phyloP scores from a whole-genome alignment of 208 protist species.

The Phytomonas francai region DNA sequence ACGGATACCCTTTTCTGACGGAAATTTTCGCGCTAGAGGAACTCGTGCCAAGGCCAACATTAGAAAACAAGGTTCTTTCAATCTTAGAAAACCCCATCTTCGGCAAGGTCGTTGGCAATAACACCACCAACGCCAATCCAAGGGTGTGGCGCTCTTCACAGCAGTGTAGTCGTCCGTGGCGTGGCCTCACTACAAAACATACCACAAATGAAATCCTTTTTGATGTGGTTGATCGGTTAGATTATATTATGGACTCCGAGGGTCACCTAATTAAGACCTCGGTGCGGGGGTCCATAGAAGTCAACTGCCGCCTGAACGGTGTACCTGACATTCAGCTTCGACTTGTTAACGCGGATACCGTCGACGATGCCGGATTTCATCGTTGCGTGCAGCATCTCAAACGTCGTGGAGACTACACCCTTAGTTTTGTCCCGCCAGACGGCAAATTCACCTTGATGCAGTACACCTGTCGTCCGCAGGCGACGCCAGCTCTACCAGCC shows the following conservation, averaged over 20 bases:
- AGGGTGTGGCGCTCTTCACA: slow-evolving; percentile 14
- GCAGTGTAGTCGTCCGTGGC: slow-evolving; percentile 47
- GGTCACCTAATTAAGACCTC: slow-evolving; percentile 46
- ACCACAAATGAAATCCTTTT: slow-evolving; percentile 89
- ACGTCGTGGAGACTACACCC: slow-evolving; percentile 58
- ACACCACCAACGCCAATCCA: slow-evolving; percentile 12
- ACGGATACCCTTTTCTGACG: slow-evolving; percentile 88
- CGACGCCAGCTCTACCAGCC: slow-evolving; percentile 17
- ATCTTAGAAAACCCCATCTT: slow-evolving; percentile 44
- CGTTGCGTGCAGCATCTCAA: slow-evolving; percentile 70
- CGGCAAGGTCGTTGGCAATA: slow-evolving; percentile 16
- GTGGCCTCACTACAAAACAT: slow-evolving; percentile 61
- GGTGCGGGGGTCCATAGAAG: slow-evolving; percentile 68
- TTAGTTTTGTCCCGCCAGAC: slow-evolving; percentile 88
- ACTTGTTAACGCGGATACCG: slow-evolving; percentile 47
- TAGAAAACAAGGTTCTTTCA: slow-evolving; percentile 76
- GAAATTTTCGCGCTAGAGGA: slow-evolving; percentile 81
- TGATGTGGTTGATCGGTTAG: slow-evolving; percentile 84
- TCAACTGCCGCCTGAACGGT: slow-evolving; percentile 82
- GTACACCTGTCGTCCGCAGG: slow-evolving; percentile 59
- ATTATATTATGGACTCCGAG: slow-evolving; percentile 78
- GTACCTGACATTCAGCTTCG: slow-evolving; percentile 83
- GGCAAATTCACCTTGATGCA: slow-evolving; percentile 83
- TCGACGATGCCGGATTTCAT: slow-evolving; percentile 84
- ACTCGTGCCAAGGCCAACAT: slow-evolving; percentile 72